phyloP scores from a whole-genome alignment of 306 rosid species.

The Gillenia trifoliata region DNA sequence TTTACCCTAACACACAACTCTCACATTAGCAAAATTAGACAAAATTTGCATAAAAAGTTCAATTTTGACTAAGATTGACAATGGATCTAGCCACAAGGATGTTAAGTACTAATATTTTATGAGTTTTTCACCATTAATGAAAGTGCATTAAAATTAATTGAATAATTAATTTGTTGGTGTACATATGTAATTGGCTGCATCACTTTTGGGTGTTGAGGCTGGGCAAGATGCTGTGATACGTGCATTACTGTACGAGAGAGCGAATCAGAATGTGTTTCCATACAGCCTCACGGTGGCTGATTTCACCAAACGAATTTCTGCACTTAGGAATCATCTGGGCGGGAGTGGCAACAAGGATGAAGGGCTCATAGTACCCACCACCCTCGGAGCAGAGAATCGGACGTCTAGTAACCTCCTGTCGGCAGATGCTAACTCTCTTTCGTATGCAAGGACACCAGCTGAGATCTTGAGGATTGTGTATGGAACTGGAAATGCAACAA shows the following conservation, averaged over 20 bases:
- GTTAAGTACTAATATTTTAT: too few species aligned
- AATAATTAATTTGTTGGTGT: too few species aligned
- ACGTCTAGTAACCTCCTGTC: slow-evolving; percentile 25
- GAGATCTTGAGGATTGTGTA: slow-evolving; percentile 15
- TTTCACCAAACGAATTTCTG: slow-evolving; percentile 11
- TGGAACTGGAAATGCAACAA: slow-evolving; percentile 8
- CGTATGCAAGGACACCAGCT: not conserved
- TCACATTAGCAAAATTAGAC: too few species aligned
- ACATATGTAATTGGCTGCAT: slow-evolving; percentile 16
- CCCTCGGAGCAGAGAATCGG: not conserved
- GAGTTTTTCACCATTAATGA: too few species aligned
- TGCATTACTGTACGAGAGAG: slow-evolving; percentile 1
- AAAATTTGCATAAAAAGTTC: too few species aligned
- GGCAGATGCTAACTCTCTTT: not conserved
- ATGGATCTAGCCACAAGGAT: too few species aligned
- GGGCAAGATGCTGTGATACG: slow-evolving; percentile 33
- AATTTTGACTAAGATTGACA: too few species aligned
- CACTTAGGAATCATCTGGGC: slow-evolving; percentile 18
- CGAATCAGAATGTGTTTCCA: slow-evolving; percentile 6
- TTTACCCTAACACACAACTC: too few species aligned
- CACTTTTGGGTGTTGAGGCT: slow-evolving; percentile 16
- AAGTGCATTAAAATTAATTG: too few species aligned
- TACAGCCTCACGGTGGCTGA: slow-evolving; percentile 24
- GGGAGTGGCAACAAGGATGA: slow-evolving; percentile 23
- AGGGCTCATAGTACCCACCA: slow-evolving; percentile 13